Conservation (phyloP, 139 green algal species). For the Pseudopediastrum boryanum region DNA sequence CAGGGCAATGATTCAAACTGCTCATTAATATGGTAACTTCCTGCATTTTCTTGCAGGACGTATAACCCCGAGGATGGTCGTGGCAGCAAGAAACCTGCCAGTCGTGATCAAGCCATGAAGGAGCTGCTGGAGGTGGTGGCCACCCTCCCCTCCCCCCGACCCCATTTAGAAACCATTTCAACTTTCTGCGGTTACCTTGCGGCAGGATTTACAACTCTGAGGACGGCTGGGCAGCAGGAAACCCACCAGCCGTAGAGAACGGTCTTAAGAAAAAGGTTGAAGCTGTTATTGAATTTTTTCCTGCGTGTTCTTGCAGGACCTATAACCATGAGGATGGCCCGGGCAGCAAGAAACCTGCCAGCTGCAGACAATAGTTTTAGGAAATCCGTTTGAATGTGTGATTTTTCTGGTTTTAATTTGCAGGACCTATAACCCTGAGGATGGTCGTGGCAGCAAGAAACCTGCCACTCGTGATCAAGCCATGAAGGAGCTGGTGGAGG, state of each 20-base stretch:
- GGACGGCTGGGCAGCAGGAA: no score
- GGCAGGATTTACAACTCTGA: no score
- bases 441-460: constrained; percentile 70
- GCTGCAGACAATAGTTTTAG: background rate
- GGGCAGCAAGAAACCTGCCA: constrained; percentile 69
- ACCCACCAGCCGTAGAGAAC: no score
- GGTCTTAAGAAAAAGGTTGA: no score
- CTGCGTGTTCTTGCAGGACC: no score
- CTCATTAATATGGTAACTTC: no score
- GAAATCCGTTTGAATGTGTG: background rate
- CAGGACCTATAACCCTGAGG: constrained; percentile 79
- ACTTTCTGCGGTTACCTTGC: no score
- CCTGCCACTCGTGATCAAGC: constrained; percentile 75
- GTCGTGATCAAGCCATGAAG: constrained; percentile 83
- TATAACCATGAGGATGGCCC: constrained; percentile 88
- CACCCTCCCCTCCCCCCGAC: no score
- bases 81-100: constrained; percentile 65
- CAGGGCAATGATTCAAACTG: no score
- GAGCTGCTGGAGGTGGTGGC: constrained; percentile 78
- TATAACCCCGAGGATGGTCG: constrained; percentile 84
- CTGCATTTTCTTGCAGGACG: no score
- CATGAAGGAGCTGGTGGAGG: constrained; percentile 82
- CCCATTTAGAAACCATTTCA: no score
- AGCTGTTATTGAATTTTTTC: background rate
- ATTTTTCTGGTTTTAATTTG: background rate